phyloP scores from a whole-genome alignment of 2,329 filamentous ascomycete species.

The Thelonectria olida region DNA sequence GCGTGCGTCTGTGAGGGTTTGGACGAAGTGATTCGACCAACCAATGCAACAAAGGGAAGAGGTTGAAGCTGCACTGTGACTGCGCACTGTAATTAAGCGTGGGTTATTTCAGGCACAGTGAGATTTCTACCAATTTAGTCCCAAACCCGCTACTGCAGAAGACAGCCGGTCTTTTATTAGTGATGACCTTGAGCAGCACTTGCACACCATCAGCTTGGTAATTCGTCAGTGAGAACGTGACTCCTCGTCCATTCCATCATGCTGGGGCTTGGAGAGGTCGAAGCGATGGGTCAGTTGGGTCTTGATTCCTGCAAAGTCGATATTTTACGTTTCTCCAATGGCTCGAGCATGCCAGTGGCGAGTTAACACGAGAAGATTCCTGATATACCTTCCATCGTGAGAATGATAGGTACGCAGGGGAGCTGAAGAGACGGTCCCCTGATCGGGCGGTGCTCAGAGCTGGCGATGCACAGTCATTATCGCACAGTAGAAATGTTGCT shows the following conservation, averaged over 20 bases:
- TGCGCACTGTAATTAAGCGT: constrained; percentile 19
- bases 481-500: constrained; percentile 22
- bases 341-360: not conserved
- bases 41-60: constrained; percentile 9
- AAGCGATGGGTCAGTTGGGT: not conserved
- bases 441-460: not conserved
- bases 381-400: too few species aligned
- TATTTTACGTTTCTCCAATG: constrained; percentile 7
- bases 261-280: not conserved
- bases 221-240: not conserved
- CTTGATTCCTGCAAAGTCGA: constrained; percentile 6
- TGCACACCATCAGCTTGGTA: not conserved
- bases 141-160: not conserved
- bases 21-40: not conserved
- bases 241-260: constrained; percentile 1
- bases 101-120: constrained; percentile 10
- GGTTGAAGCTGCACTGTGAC: not conserved
- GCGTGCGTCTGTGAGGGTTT: constrained; percentile 7
- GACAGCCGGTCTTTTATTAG: constrained; percentile 7
- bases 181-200: not conserved
- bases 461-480: constrained; percentile 21
- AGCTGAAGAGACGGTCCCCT: not conserved
- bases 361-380: not conserved
- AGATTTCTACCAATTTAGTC: constrained; percentile 7
- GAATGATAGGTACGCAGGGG: not conserved